Evolutionary conservation across 139 green algal species (phyloP), one percentile per base, ranked within the genome.

Genomic region (Tetraselmis striata): DNA sequence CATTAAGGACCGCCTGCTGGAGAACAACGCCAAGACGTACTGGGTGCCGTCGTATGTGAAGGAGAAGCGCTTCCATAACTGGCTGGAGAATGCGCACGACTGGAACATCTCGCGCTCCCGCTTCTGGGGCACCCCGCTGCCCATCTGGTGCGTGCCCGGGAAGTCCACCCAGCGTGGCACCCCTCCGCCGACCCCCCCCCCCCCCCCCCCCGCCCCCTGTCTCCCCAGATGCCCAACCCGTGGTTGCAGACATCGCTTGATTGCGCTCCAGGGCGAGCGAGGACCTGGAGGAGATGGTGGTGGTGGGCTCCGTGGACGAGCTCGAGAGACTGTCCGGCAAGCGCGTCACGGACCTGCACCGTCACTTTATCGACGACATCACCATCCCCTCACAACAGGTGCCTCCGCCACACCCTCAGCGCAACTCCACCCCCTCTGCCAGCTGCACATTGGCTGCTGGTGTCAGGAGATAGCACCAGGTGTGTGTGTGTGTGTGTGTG

Each of bases 41-140:
- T 99, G 97, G 97, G 97, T 99, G 84, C 96, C 96, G 0, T 75
- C 83, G 23, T 97, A 97, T 84, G 95, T 99, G 58, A 95, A 97
- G 87, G 97, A 99, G 87, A 98, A 98, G 90, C 92, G 97, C 58
- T 99, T 99, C 90, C 93, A 98, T 87, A 98, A 98, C 90, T 99
- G 97, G 97, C 92, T 99, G 45, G 94, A 98, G 86, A 94, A 92
- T 81, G 96, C 96, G 32, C 90, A 94, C 79, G 96, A 99, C 89
- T 99, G 96, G 96, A 94, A 91, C 25, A 84, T 96, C 75, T 94
- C 89, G 25, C 88, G 90, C 31, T 91, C 81, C 77, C 92, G 97
- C 75, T 99, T 97, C 89, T 99, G 97, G 97, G 97, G 97, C 85
- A 99, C 97, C 24, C 97, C 97, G 30, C 90, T 99, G 32, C 96